Conservation (phyloP, 2,329 filamentous ascomycete species). For the Penicillium sp. region DNA sequence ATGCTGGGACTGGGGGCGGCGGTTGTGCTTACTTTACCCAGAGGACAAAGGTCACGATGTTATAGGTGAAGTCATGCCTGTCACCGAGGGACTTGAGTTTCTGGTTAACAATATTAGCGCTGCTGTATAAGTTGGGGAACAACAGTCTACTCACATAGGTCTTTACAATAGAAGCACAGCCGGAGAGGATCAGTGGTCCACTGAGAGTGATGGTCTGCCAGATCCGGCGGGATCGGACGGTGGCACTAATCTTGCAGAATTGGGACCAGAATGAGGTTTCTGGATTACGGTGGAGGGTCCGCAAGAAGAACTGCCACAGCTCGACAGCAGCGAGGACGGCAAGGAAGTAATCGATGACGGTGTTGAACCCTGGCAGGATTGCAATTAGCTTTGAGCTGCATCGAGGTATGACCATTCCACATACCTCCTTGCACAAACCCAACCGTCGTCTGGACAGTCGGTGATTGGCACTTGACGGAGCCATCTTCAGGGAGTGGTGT, state of each 20-base stretch:
- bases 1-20: not conserved
- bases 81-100: slow-evolving; percentile 30
- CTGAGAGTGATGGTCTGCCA: slow-evolving; percentile 32
- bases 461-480: slow-evolving; percentile 30
- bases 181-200: slow-evolving; percentile 30
- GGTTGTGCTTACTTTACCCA: slow-evolving; percentile 30
- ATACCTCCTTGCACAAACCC: slow-evolving; percentile 33
- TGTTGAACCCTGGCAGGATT: slow-evolving; percentile 24
- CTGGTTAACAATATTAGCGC: slow-evolving; percentile 8
- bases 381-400: not conserved
- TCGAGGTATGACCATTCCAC: not conserved
- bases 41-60: slow-evolving; percentile 30
- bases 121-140: not conserved
- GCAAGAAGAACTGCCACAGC: slow-evolving; percentile 31
- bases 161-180: slow-evolving; percentile 31
- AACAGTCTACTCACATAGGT: slow-evolving; percentile 22
- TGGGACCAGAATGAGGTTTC: slow-evolving; percentile 22
- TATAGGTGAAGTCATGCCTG: slow-evolving; percentile 29
- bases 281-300: slow-evolving; percentile 20
- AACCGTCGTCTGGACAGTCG: slow-evolving; percentile 27
- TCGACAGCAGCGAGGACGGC: slow-evolving; percentile 27
- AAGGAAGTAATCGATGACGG: slow-evolving; percentile 29
- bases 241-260: slow-evolving; percentile 25
- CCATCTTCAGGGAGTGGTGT: slow-evolving; percentile 28
- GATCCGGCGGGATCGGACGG: slow-evolving; percentile 26